Evolutionary conservation across 2,329 filamentous ascomycete species (phyloP).

Genomic region (Diaporthe capsici): DNA sequence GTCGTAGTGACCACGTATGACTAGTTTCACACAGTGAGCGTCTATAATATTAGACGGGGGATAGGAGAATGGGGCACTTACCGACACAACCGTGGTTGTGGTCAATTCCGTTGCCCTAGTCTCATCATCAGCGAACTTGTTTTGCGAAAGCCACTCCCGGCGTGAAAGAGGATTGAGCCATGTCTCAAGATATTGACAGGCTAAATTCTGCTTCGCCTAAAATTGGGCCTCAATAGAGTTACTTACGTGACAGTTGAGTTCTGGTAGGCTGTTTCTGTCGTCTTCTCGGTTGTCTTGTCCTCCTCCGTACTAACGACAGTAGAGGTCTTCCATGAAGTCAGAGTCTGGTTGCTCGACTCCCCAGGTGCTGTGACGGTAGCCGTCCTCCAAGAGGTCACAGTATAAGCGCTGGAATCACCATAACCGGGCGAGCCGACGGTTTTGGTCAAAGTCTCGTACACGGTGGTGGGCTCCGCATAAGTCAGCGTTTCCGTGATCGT

Average conservation of each 20-base stretch:
- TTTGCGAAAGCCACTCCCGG: not conserved
- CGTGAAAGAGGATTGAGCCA: not conserved
- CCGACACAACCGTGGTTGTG: conserved; percentile 20
- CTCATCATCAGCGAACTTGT: conserved; percentile 4
- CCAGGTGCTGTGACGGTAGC: conserved; percentile 24
- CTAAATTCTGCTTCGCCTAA: not conserved
- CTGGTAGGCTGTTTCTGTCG: conserved; percentile 32
- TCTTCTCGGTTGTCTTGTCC: conserved; percentile 32
- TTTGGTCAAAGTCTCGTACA: conserved; percentile 19
- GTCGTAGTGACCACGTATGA: conserved; percentile 28
- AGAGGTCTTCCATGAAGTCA: conserved; percentile 28
- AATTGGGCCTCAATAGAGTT: not conserved
- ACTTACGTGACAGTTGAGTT: conserved; percentile 33
- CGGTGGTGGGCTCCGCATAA: conserved; percentile 20
- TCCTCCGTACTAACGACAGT: conserved; percentile 26
- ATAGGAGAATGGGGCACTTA: not conserved
- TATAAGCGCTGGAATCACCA: not conserved
- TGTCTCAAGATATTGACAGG: conserved; percentile 11
- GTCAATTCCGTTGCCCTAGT: conserved; percentile 28
- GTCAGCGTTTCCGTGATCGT: conserved; percentile 24
- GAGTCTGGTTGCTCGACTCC: conserved; percentile 23
- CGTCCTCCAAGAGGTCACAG: conserved; percentile 30
- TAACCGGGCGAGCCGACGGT: not conserved
- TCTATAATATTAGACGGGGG: not conserved
- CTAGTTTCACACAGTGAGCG: not conserved